A percentile compares a stretch with the other conserved stretches of the same genome.
Conservation (phyloP, 371 early-diverging fungal species). For the Mortierella sp. region DNA sequence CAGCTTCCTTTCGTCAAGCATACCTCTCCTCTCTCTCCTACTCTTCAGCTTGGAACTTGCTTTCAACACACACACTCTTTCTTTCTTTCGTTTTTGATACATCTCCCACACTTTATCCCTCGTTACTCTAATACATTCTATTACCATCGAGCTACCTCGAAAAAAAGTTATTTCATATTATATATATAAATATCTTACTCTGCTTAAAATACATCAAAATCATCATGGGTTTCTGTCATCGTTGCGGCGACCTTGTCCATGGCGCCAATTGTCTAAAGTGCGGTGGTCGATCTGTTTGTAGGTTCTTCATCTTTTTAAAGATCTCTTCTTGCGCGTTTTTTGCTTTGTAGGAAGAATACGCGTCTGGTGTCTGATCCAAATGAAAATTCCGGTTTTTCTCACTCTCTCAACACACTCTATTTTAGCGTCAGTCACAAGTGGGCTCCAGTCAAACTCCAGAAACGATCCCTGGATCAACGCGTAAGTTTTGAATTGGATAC, state of each 20-base stretch:
- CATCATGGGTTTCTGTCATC: constrained; percentile 71
- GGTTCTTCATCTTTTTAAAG: constrained; percentile 13
- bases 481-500: not conserved
- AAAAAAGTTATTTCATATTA: not conserved
- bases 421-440: constrained; percentile 63
- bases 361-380: not conserved
- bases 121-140: no score
- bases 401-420: no score
- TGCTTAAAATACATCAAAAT: no score
- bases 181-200: not conserved
- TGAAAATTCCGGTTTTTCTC: no score
- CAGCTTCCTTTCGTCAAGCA: no score
- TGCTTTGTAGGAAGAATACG: not conserved
- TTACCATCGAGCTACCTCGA: not conserved
- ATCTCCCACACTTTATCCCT: no score
- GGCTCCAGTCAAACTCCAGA: constrained; percentile 54
- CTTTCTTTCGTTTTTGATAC: no score
- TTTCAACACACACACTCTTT: no score
- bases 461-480: constrained; percentile 54
- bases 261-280: constrained; percentile 69
- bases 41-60: no score
- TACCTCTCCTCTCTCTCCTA: no score
- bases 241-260: constrained; percentile 68
- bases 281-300: constrained; percentile 71
- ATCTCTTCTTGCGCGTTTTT: not conserved